Evolutionary conservation across 106 monocot species (phyloP).

Genomic region (Dendrobium officinale): DNA sequence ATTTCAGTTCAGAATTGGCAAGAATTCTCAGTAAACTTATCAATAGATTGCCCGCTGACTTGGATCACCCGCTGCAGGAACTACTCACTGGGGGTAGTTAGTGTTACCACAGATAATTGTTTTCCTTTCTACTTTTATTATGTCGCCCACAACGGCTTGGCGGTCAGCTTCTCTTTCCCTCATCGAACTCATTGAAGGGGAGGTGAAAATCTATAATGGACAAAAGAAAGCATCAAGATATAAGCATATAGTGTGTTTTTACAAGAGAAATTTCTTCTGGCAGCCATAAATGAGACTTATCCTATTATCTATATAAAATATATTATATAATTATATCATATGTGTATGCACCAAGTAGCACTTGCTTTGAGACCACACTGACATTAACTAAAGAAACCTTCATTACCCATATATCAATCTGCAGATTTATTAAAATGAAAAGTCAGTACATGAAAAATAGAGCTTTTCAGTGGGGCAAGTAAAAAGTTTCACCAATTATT

Average conservation of each 20-base stretch:
- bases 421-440: not conserved
- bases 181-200: constrained; percentile 74
- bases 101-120: constrained; percentile 25
- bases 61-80: constrained; percentile 25
- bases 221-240: not conserved
- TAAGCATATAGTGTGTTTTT: not conserved
- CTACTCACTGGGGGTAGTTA: constrained; percentile 19
- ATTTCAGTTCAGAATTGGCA: constrained; percentile 44
- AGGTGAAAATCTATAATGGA: constrained; percentile 46
- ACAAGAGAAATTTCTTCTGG: not conserved
- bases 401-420: not conserved
- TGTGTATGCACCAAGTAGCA: not conserved
- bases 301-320: not conserved
- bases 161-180: constrained; percentile 62
- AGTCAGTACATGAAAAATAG: too few relatives aligned
- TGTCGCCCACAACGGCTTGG: constrained; percentile 53
- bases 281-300: not conserved
- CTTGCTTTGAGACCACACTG: not conserved
- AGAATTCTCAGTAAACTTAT: constrained; percentile 45
- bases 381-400: not conserved
- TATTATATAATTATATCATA: too few relatives aligned
- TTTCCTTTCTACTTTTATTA: constrained; percentile 51
- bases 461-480: too few relatives aligned
- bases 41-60: constrained; percentile 28
- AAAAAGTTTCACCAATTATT: too few relatives aligned